Percentiles rank a stretch among this genome's conserved stretches.
Evolutionary conservation across 2,329 filamentous ascomycete species (phyloP).

Genomic region (Cercospora citrullina): DNA sequence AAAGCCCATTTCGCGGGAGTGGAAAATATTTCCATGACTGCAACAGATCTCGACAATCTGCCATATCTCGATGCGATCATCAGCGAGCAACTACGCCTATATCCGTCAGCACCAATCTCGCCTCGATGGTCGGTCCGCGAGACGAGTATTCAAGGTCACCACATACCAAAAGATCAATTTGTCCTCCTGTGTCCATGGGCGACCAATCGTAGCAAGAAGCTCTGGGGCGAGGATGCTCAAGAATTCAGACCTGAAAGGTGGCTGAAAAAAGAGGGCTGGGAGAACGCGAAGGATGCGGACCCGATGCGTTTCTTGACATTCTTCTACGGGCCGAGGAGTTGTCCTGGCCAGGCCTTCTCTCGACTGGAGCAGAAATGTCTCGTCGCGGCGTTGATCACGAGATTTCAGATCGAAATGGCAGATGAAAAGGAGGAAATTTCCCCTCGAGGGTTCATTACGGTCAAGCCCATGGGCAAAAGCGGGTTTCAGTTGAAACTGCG

Average conservation of each 20-base stretch:
- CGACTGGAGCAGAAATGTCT: constrained; percentile 33
- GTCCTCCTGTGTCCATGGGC: constrained; percentile 43
- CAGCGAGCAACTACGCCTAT: constrained; percentile 54
- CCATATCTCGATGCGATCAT: constrained; percentile 75
- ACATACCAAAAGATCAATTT: constrained; percentile 7
- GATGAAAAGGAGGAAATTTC: constrained; percentile 25
- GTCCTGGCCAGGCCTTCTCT: constrained; percentile 37
- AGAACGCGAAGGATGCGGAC: constrained; percentile 64
- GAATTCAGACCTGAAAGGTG: constrained; percentile 47
- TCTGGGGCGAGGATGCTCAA: constrained; percentile 46
- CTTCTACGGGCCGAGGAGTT: constrained; percentile 41
- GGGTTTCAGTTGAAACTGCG: constrained; percentile 20
- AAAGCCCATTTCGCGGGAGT: constrained; percentile 42
- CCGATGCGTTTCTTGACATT: constrained; percentile 44
- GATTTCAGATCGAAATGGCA: constrained; percentile 28
- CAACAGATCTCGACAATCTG: constrained; percentile 64
- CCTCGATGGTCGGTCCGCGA: constrained; percentile 22
- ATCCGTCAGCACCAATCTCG: constrained; percentile 26
- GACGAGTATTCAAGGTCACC: constrained; percentile 22
- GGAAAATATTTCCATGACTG: constrained; percentile 44
- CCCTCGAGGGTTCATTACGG: constrained; percentile 25
- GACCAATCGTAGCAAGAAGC: constrained; percentile 42
- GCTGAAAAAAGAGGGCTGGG: constrained; percentile 32
- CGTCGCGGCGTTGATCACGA: constrained; percentile 29
- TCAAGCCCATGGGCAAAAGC: constrained; percentile 22